Base-by-base conservation (phyloP, 2,329 filamentous ascomycete species). In the Akanthomyces uredinophilus region DNA sequence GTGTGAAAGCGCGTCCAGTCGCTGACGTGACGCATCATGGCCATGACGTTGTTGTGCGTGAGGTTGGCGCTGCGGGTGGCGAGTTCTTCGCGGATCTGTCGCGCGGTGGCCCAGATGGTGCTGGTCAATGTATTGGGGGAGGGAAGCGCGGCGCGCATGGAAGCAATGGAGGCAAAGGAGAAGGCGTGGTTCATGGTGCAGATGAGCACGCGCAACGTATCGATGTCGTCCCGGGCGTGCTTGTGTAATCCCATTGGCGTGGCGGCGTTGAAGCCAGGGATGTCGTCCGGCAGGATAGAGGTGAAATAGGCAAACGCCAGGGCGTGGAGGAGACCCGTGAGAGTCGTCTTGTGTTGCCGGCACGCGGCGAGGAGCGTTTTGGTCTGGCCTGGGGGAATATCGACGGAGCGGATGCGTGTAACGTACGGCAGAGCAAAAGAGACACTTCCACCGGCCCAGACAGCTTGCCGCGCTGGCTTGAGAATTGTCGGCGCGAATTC, bases 261-360 rank as follows among this genome's bases (percentile, higher is more conserved):
- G 22, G 65, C 66, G 32, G 71, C 70, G 14, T 66, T 62, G 63
- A 83, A 79, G 1, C 70, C 69, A 0, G 67, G 63, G 0, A 74
- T 75, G 5, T 70, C 65, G 0, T 66, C 65, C 0, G 77, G 72
- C 3, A 83, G 66, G 4, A 70, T 74, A 0, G 65, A 67, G 5
- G 77, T 68, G 5, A 83, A 68, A 2, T 79, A 78, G 8, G 71
- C 69, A 5, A 80, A 70, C 5, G 77, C 67, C 0, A 85, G 71
- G 2, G 74, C 77, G 39, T 84, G 78, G 1, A 85, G 56, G 8
- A 85, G 72, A 0, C 75, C 75, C 0, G 82, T 85, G 7, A 85
- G 67, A 2, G 81, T 82, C 16, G 76, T 72, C 3, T 69, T 67
- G 51, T 80, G 75, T 14, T 67, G 65, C 18, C 80, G 73, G 62